Evolutionary conservation across 2,329 filamentous ascomycete species (phyloP).

Genomic region (Dendrostoma leiphaemia): DNA sequence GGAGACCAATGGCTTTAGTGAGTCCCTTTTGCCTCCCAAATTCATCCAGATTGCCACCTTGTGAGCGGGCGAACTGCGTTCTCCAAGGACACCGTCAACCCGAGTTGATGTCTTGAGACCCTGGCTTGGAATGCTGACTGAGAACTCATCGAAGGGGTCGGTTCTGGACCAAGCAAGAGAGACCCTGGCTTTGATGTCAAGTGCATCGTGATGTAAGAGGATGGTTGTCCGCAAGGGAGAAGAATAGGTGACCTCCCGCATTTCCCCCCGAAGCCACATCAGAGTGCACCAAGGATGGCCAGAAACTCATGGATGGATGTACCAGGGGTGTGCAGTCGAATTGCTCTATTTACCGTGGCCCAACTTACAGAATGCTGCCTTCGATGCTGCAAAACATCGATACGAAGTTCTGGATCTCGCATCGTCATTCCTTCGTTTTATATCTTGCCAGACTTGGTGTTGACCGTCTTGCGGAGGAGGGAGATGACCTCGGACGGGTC

Average conservation of each 20-base stretch:
- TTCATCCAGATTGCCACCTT: no score
- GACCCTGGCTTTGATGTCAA: constrained; percentile 37
- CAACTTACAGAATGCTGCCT: not conserved
- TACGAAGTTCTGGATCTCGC: not conserved
- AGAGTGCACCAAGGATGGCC: no score
- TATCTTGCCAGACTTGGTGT: constrained; percentile 50
- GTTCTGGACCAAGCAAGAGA: constrained; percentile 39
- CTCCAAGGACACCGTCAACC: no score
- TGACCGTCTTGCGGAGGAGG: constrained; percentile 76
- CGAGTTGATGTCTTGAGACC: no score
- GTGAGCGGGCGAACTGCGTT: no score
- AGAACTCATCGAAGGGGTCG: no score
- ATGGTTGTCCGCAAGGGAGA: not conserved
- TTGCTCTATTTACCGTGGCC: not conserved
- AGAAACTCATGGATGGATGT: no score
- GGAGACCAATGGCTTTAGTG: constrained; percentile 43
- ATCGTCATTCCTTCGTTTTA: constrained; percentile 21
- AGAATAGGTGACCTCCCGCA: no score
- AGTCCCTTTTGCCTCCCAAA: no score
- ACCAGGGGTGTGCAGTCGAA: not conserved
- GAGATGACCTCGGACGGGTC: constrained; percentile 84
- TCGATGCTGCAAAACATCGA: not conserved
- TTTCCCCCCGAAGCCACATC: no score
- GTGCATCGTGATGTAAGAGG: constrained; percentile 37
- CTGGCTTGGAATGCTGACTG: no score